Conservation (phyloP, 2,329 filamentous ascomycete genomes). For the Rachicladosporium sp. region DNA sequence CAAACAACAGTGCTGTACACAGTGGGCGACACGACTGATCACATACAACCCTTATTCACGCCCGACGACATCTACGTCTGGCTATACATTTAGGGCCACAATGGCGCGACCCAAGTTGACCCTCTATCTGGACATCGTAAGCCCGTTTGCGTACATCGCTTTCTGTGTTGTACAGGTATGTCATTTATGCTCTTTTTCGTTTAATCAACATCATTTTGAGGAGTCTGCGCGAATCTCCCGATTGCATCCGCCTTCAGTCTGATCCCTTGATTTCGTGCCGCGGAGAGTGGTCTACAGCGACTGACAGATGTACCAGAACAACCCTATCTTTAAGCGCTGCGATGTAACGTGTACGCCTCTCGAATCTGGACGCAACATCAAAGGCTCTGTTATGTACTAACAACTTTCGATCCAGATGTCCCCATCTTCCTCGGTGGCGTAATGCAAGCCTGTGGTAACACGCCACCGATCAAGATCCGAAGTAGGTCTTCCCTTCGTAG, state of each 20-base stretch:
- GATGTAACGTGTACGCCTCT: conserved; percentile 26
- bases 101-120: conserved; percentile 42
- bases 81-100: neutral
- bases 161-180: conserved; percentile 44
- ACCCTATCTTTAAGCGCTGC: conserved; percentile 41
- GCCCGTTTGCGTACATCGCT: conserved; percentile 48
- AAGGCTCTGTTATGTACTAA: neutral
- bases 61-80: too few species aligned
- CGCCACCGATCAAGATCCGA: conserved; percentile 42
- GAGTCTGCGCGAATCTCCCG: too few species aligned
- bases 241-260: too few species aligned
- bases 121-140: conserved; percentile 47
- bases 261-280: too few species aligned
- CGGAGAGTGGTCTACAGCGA: neutral
- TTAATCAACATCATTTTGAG: neutral
- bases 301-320: conserved; percentile 31
- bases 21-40: too few species aligned
- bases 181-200: neutral
- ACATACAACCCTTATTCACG: too few species aligned
- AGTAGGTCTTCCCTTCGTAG: conserved; percentile 28
- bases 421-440: conserved; percentile 49
- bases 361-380: neutral
- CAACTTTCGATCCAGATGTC: conserved; percentile 30
- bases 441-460: conserved; percentile 45
- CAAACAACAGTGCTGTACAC: too few species aligned